Base-by-base conservation (phyloP, 2,329 filamentous ascomycete species). In the Tolypocladium capitatum region DNA sequence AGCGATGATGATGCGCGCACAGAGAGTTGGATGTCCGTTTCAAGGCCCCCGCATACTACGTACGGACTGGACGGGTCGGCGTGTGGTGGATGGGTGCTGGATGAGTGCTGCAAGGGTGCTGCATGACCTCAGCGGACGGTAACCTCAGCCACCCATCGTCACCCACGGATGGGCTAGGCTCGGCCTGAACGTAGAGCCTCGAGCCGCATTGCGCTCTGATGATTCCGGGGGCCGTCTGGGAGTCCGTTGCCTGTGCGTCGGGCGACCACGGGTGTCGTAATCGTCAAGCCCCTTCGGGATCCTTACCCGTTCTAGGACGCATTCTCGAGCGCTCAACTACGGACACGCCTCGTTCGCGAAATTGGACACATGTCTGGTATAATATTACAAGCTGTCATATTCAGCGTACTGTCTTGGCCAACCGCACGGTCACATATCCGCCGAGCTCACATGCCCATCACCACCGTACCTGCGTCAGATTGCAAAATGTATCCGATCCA, bases 351-450 rank as follows among this genome's bases (percentile, higher is more conserved):
- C 32, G 14, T 18, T 28, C 31, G 20, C 10, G 28, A 34, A 27
- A 18, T 28, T 43, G 20, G 32, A 41, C 28, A 18, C 21, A 27
- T 27, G 21, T 45, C 35, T 46, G 35, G 45, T 38, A 46, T 46
- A 46, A 16, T 46, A 36, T 33, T 45, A 46, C 45, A 46, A 46
- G 45, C 31, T 40, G 45, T 28, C 34, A 20, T 36, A n/a, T 42
- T 24, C 34, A 40, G 35, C 35, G n/a, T 32, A 16, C 21, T 13
- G 21, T 24, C 35, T 33, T 31, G 18, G n/a, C 35, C 34, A 33
- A 27, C 36, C 35, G 20, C 20, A 18, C 21, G 2, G n/a, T 45
- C 18, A 24, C 24, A 30, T 6, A 16, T 42, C 38, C 30, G 9
- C 16, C 30, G 38, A 42, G 38, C 38, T 18, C 24, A 13, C 16